phyloP scores from a whole-genome alignment of 495 filamentous ascomycete species.

The Peziza echinospora region DNA sequence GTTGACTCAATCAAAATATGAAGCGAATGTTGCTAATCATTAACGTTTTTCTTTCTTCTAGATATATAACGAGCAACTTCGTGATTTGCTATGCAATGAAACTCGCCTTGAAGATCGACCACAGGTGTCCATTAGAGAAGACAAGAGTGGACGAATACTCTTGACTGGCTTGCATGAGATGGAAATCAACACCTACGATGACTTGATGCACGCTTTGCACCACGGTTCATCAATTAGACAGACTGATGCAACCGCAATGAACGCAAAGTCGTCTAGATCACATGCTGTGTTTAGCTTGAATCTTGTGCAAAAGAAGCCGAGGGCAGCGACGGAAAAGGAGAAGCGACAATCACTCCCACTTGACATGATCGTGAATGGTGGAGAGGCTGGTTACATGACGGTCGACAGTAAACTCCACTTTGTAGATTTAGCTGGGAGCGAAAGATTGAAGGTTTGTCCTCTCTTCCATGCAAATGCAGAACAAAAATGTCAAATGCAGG shows the following conservation, averaged over 20 bases:
- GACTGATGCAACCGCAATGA: constrained; percentile 96
- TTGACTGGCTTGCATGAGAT: constrained; percentile 77
- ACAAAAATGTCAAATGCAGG: no score
- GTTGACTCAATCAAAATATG: constrained; percentile 4
- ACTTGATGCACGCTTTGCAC: constrained; percentile 69
- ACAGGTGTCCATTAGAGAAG: constrained; percentile 69
- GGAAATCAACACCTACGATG: constrained; percentile 76
- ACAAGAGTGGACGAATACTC: constrained; percentile 85
- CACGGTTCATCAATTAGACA: constrained; percentile 88
- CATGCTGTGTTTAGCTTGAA: constrained; percentile 96
- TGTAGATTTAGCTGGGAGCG: constrained; percentile 92
- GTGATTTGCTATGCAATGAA: constrained; percentile 60
- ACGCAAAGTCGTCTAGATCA: constrained; percentile 94
- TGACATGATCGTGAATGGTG: constrained; percentile 46
- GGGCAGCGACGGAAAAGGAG: constrained; percentile 30
- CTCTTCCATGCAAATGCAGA: not conserved
- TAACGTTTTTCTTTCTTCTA: constrained; percentile 21
- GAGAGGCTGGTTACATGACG: constrained; percentile 48
- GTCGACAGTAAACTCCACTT: constrained; percentile 98
- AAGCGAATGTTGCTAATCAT: constrained; percentile 4
- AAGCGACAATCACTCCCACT: constrained; percentile 81
- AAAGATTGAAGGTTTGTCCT: constrained; percentile 47
- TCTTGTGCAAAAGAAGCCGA: constrained; percentile 63
- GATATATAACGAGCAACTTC: constrained; percentile 93
- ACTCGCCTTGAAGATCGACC: constrained; percentile 35